Conservation (phyloP, 1,139 yeast species). For the Geotrichum europaeum region DNA sequence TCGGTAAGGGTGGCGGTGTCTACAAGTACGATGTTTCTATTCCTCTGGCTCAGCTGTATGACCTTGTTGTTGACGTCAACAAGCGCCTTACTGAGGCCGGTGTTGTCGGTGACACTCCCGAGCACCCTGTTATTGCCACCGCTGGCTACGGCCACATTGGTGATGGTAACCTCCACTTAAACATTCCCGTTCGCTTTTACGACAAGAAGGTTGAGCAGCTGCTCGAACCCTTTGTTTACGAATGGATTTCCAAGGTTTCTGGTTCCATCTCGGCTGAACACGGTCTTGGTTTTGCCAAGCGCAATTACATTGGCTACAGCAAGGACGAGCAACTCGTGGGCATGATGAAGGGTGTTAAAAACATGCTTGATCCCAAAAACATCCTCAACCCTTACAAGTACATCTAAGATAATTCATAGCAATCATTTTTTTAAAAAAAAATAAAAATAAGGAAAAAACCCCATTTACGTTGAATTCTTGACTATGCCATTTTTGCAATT, state of each 20-base stretch:
- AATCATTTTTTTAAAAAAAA: not conserved
- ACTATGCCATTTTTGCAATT: not conserved
- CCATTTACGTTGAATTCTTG: not conserved
- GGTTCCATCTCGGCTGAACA: conserved; percentile 97
- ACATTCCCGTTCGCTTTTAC: conserved; percentile 83
- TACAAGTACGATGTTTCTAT: conserved; percentile 93
- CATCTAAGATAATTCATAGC: conserved; percentile 19
- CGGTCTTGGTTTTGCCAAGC: conserved; percentile 95
- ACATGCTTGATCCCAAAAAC: conserved; percentile 81
- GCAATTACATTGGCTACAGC: conserved; percentile 76
- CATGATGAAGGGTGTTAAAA: conserved; percentile 69
- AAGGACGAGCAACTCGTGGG: conserved; percentile 63
- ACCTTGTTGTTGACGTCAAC: conserved; percentile 68
- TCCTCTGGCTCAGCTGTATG: conserved; percentile 73
- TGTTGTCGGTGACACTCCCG: conserved; percentile 60
- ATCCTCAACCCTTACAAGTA: conserved; percentile 93
- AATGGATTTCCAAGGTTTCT: conserved; percentile 68
- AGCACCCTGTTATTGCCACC: conserved; percentile 73
- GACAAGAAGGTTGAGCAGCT: conserved; percentile 66
- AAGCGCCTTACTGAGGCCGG: conserved; percentile 51
- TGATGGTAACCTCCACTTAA: conserved; percentile 90
- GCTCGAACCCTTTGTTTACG: conserved; percentile 89
- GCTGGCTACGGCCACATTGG: conserved; percentile 96
- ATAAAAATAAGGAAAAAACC: no score
- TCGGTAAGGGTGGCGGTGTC: conserved; percentile 83